Percentiles rank a stretch among this genome's conserved stretches.
Conservation (phyloP, 2,329 filamentous ascomycete genomes). For the Sclerotiophoma versabilis region DNA sequence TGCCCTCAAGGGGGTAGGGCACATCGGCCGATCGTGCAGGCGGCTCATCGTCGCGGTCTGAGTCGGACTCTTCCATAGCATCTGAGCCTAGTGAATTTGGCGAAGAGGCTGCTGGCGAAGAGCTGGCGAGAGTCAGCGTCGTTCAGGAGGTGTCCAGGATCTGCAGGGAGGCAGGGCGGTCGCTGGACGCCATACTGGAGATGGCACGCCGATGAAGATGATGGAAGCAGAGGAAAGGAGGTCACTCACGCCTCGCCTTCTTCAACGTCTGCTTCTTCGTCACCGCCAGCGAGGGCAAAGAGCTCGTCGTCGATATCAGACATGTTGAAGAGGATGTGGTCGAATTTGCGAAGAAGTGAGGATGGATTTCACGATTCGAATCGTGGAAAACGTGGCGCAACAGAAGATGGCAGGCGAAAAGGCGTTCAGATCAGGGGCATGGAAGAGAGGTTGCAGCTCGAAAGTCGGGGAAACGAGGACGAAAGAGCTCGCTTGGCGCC, state of each 20-base stretch:
- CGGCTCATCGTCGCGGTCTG: slow-evolving; percentile 51
- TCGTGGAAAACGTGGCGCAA: background rate
- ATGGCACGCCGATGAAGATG: slow-evolving; percentile 17
- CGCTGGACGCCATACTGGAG: slow-evolving; percentile 18
- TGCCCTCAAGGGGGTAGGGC: slow-evolving; percentile 85
- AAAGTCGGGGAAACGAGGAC: slow-evolving; percentile 31
- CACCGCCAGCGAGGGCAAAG: slow-evolving; percentile 86
- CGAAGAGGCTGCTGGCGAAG: slow-evolving; percentile 68
- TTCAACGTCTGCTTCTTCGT: slow-evolving; percentile 65
- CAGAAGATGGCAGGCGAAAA: slow-evolving; percentile 15
- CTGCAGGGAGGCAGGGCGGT: slow-evolving; percentile 1
- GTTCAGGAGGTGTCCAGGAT: slow-evolving; percentile 15
- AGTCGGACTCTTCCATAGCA: slow-evolving; percentile 83
- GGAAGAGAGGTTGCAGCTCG: slow-evolving; percentile 25
- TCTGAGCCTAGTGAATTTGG: slow-evolving; percentile 79
- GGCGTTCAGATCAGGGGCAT: slow-evolving; percentile 25
- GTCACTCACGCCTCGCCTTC: slow-evolving; percentile 83
- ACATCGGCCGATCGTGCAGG: slow-evolving; percentile 66
- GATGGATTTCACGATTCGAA: slow-evolving; percentile 7
- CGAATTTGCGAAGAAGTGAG: slow-evolving; percentile 7
- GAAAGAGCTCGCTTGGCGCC: slow-evolving; percentile 24
- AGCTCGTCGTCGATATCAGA: slow-evolving; percentile 86
- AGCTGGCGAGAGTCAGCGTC: slow-evolving; percentile 60
- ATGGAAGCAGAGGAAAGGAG: slow-evolving; percentile 11
- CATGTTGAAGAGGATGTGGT: slow-evolving; percentile 60